A percentile compares a stretch with the other conserved stretches of the same genome.
phyloP scores from a whole-genome alignment of 441 rosid species.

The Eutrema salsugineum region DNA sequence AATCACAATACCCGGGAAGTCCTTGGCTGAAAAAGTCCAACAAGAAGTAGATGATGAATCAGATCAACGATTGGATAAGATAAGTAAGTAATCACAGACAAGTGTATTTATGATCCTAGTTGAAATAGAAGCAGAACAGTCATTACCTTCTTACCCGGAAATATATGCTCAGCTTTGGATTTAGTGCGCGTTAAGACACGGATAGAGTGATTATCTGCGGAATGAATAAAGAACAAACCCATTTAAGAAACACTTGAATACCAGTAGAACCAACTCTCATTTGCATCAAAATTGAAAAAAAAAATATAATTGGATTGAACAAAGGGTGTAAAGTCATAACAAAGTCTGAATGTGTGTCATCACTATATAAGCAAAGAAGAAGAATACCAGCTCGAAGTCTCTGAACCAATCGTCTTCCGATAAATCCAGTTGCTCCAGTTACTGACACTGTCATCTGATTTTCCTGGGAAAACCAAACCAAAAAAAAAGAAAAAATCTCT shows the following conservation, averaged over 20 bases:
- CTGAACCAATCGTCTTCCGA: constrained; percentile 85
- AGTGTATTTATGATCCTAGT: background rate
- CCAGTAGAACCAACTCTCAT: background rate
- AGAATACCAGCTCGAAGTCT: constrained; percentile 67
- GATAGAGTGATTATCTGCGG: constrained; percentile 65
- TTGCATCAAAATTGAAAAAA: background rate
- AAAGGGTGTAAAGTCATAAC: background rate
- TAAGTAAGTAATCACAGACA: background rate
- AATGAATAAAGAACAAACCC: background rate
- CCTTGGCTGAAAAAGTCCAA: constrained; percentile 44
- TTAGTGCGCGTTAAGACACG: constrained; percentile 82
- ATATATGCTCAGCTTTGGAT: constrained; percentile 78
- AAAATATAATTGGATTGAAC: background rate
- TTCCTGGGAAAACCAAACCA: constrained; percentile 36
- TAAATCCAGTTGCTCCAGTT: constrained; percentile 95
- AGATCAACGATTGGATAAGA: background rate
- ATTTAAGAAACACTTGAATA: background rate
- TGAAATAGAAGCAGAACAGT: background rate
- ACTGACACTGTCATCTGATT: constrained; percentile 76
- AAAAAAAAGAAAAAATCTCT: background rate
- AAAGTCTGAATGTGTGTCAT: background rate
- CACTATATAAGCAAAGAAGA: background rate
- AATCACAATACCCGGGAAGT: constrained; percentile 69
- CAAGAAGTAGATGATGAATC: constrained; percentile 7
- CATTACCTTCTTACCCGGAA: constrained; percentile 99